phyloP scores from a whole-genome alignment of 345 rosid genomes.

The Odontarrhena argentea region DNA sequence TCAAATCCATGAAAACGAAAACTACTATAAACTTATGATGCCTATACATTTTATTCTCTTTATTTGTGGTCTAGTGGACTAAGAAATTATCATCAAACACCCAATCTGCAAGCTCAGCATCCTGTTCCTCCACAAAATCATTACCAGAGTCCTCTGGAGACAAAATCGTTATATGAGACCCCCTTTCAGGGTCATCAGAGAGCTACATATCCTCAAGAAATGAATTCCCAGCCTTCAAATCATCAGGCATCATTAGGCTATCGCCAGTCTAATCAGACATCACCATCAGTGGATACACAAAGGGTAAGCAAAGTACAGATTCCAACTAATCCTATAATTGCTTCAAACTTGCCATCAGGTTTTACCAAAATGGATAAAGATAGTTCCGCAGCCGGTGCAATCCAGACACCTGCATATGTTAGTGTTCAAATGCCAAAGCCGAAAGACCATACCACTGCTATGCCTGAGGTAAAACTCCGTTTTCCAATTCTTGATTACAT shows the following conservation, averaged over 20 bases:
- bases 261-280: constrained; percentile 55
- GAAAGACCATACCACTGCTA: constrained; percentile 65
- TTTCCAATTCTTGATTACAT: constrained; percentile 27
- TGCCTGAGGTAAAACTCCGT: constrained; percentile 61
- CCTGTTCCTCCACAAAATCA: constrained; percentile 60
- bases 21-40: no score
- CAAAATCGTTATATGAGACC: constrained; percentile 61
- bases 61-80: no score
- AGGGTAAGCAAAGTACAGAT: constrained; percentile 88
- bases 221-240: constrained; percentile 56
- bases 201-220: constrained; percentile 57
- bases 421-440: constrained; percentile 71
- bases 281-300: constrained; percentile 56
- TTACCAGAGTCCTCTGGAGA: constrained; percentile 61
- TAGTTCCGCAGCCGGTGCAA: constrained; percentile 46
- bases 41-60: no score
- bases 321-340: constrained; percentile 97
- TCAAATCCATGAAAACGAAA: no score
- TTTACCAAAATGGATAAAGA: constrained; percentile 70
- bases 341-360: constrained; percentile 81
- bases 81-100: constrained; percentile 36
- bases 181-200: constrained; percentile 70
- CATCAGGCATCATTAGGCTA: constrained; percentile 49
- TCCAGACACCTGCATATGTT: constrained; percentile 79
- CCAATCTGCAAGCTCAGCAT: constrained; percentile 62